Base-by-base conservation (phyloP, 768 basidiomycete genomes). In the Hortiboletus flavorubellus region DNA sequence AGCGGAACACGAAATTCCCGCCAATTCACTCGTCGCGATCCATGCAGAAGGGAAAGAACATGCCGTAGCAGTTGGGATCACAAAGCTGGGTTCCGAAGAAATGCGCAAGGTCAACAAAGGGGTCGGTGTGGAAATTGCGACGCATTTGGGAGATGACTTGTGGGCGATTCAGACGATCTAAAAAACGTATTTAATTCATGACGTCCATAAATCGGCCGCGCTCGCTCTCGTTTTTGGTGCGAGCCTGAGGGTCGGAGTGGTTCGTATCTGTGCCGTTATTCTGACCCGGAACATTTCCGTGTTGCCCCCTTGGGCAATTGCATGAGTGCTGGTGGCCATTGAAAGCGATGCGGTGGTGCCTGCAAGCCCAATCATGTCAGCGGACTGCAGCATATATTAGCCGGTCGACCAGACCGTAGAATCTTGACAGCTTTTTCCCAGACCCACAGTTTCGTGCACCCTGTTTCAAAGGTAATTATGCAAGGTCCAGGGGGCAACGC, bases 31-130 rank as follows among this genome's bases (percentile, higher is more conserved):
- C 7, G 94, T 99, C n/a, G 92, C 91, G 3, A 85, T 99, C 48
- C 80, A 87, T 62, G 93, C 95, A n/a, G 94, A 98, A 72, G 96
- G 96, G 10, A 98, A 98, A 73, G 90, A 93, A 61, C 85, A 92
- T 61, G 87, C 94, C 1, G 86, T 90, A 34, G 96, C 87, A 0
- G 80, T 98, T 51, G 96, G 96, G 9, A 71, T 93, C 51, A 85
- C 87, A 52, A 89, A 89, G 69, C 73, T 95, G 57, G 75, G 81
- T 43, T 92, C 91, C 40, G 93, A 95, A 68, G 93, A 98, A 43
- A 97, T 99, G 70, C 84, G 85, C 72, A 80, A 76, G 66, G 76
- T 94, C 45, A 98, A 96, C 68, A 98, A 97, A 72, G 92, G 85
- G 39, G 79, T 94, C 37, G 96, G 85, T 0, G 91, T 97, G 8